Base-by-base conservation (phyloP, 495 filamentous ascomycete species). In the Hypoxylon rickii region DNA sequence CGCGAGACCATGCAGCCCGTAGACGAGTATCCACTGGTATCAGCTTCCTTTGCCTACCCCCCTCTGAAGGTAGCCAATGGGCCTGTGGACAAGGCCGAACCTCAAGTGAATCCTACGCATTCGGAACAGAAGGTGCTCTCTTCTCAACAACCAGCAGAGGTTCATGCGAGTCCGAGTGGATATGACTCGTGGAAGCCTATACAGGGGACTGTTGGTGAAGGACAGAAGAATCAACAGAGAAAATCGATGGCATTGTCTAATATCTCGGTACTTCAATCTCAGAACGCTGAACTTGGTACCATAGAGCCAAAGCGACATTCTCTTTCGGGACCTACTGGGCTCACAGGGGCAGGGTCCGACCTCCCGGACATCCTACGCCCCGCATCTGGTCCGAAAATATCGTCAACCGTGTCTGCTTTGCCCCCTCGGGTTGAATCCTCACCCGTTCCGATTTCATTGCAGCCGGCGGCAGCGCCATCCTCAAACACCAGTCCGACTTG, bases 171-270 rank as follows among this genome's bases (percentile, higher is more conserved):
- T 3, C 58, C 64, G 31, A 63, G 52, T 39, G 61, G 59, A 38
- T 70, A 69, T 32, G 63, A 70, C 38, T 69, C 73, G 8, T 74
- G 69, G 47, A 71, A 68, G 17, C 67, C 73, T 5, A 31, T 61
- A 1, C 55, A 51, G 5, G 50, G 40, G 4, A 31, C 47, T 18
- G 18, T 15, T 12, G 40, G 40, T 2, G 56, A 63, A 17, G 57
- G 41, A 24, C n/a, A 7, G 13, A 52, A 54, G 12, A 50, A 44
- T 21, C 10, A 37, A 10, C 51, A 55, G 18, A 58, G 52, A 13
- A 32, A 43, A 15, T 58, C 65, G 1, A 52, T 63, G 41, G 32
- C 21, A 12, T 42, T 55, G 11, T 58, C 58, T 19, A 46, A 11
- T 32, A 45, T 46, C 54, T 68, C 45, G 26, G 48, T 61, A 18